Percentiles rank a stretch among this genome's conserved stretches.
Evolutionary conservation across 2,329 filamentous ascomycete genomes (phyloP).

Genomic region (Periconia sp.): DNA sequence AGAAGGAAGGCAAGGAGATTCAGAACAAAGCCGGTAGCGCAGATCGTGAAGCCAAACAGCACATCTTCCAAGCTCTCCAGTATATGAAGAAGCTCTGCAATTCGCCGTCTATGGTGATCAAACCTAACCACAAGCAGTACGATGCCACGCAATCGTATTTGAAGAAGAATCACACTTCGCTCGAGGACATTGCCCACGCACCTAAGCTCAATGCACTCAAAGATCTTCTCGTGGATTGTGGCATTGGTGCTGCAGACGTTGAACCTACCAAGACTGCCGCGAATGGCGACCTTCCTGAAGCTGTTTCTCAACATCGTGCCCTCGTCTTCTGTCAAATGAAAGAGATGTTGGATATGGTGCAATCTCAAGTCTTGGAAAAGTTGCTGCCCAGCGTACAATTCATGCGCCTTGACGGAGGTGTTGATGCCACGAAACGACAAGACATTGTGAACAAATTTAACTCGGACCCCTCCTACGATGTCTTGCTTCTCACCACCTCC

Average conservation of each 20-base stretch:
- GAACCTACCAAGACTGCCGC: constrained; percentile 49
- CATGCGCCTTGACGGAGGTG: constrained; percentile 88
- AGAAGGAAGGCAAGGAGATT: constrained; percentile 87
- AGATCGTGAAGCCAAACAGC: constrained; percentile 92
- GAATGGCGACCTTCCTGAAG: constrained; percentile 65
- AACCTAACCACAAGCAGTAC: constrained; percentile 88
- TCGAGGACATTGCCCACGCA: constrained; percentile 85
- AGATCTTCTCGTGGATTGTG: constrained; percentile 96
- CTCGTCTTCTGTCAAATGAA: constrained; percentile 99
- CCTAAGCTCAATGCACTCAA: constrained; percentile 89
- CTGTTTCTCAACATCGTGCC: constrained; percentile 93
- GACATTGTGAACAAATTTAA: constrained; percentile 99
- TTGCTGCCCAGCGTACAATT: constrained; percentile 92
- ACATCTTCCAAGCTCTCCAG: constrained; percentile 98
- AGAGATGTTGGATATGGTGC: constrained; percentile 99
- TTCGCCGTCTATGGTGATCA: constrained; percentile 93
- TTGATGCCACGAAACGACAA: constrained; percentile 91
- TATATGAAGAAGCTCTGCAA: constrained; percentile 99
- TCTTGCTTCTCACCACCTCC: constrained; percentile 88
- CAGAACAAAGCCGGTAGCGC: constrained; percentile 74
- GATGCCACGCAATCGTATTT: constrained; percentile 83
- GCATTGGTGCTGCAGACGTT: constrained; percentile 70
- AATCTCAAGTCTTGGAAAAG: constrained; percentile 86
- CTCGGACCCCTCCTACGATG: constrained; percentile 94
- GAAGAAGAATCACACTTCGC: constrained; percentile 73